Conservation (phyloP, 495 filamentous ascomycete genomes). For the Podospora pseudocomata region DNA sequence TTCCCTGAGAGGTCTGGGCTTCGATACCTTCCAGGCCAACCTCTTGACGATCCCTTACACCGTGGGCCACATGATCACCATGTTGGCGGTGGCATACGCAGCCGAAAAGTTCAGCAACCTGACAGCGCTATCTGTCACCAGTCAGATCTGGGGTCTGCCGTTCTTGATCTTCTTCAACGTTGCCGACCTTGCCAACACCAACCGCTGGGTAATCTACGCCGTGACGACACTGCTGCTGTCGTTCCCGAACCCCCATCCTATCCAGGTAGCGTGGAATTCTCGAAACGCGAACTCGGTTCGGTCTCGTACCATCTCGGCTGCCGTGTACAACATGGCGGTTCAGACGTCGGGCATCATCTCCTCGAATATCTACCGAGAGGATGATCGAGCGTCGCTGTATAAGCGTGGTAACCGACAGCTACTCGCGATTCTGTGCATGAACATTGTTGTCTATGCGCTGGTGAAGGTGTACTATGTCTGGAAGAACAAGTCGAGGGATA, state of each 20-base stretch:
- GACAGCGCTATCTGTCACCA: slow-evolving; percentile 43
- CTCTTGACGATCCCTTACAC: slow-evolving; percentile 40
- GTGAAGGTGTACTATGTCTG: slow-evolving; percentile 62
- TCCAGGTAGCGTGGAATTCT: slow-evolving; percentile 64
- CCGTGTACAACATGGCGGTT: slow-evolving; percentile 63
- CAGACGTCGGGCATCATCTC: slow-evolving; percentile 60
- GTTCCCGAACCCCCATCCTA: slow-evolving; percentile 56
- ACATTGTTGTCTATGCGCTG: slow-evolving; percentile 52
- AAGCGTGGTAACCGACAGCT: slow-evolving; percentile 60
- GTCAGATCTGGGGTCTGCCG: slow-evolving; percentile 55
- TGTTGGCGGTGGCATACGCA: slow-evolving; percentile 48
- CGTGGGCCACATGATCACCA: slow-evolving; percentile 40
- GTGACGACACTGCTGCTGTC: slow-evolving; percentile 56
- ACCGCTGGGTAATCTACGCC: slow-evolving; percentile 54
- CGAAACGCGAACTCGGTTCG: slow-evolving; percentile 57
- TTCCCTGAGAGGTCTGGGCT: slow-evolving; percentile 59
- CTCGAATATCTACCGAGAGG: slow-evolving; percentile 61
- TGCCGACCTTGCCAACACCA: slow-evolving; percentile 41
- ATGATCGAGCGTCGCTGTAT: slow-evolving; percentile 58
- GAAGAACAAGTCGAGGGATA: slow-evolving; percentile 47
- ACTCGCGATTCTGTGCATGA: slow-evolving; percentile 53
- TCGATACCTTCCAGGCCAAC: slow-evolving; percentile 67
- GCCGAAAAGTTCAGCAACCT: slow-evolving; percentile 50
- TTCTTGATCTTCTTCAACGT: slow-evolving; percentile 54
- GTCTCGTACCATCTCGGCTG: slow-evolving; percentile 53